A percentile compares a stretch with the other conserved stretches of the same genome.
These are phyloP conservation scores for Pseudodiploospora longispora DNA, from an alignment of 2,329 filamentous ascomycete species.

Conservation along the genomic window DNA sequence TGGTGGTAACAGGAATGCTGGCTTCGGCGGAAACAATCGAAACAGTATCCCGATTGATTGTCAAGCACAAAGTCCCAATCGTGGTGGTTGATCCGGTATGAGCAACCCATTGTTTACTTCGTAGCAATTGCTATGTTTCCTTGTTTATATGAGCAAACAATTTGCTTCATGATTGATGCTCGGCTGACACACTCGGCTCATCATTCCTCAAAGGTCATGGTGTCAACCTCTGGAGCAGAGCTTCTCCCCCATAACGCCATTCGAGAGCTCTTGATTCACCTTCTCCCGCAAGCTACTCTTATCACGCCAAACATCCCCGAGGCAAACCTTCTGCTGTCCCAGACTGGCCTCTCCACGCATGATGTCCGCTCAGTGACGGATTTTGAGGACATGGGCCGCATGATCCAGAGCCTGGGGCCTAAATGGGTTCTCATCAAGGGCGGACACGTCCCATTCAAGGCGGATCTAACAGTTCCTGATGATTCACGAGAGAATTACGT, in stretches of 20 bases:
- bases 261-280: conserved; percentile 44
- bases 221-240: conserved; percentile 69
- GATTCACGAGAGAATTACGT: conserved; percentile 51
- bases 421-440: conserved; percentile 83
- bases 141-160: not conserved
- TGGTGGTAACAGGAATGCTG: conserved; percentile 28
- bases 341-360: conserved; percentile 32
- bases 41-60: conserved; percentile 23
- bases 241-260: conserved; percentile 61
- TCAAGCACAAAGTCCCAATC: conserved; percentile 20
- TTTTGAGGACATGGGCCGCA: conserved; percentile 59
- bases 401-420: conserved; percentile 61
- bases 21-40: conserved; percentile 29
- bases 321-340: conserved; percentile 54
- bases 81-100: conserved; percentile 32
- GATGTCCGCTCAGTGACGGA: conserved; percentile 52
- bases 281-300: conserved; percentile 60
- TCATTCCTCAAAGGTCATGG: conserved; percentile 65
- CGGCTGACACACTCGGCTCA: not conserved
- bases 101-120: not conserved
- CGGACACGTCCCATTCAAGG: conserved; percentile 74
- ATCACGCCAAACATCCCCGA: conserved; percentile 75
- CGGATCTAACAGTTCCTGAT: conserved; percentile 50
- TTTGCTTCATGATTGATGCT: not conserved
- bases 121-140: not conserved